Base-by-base conservation (phyloP, 345 rosid species). In the Sonneratia caseolaris region DNA sequence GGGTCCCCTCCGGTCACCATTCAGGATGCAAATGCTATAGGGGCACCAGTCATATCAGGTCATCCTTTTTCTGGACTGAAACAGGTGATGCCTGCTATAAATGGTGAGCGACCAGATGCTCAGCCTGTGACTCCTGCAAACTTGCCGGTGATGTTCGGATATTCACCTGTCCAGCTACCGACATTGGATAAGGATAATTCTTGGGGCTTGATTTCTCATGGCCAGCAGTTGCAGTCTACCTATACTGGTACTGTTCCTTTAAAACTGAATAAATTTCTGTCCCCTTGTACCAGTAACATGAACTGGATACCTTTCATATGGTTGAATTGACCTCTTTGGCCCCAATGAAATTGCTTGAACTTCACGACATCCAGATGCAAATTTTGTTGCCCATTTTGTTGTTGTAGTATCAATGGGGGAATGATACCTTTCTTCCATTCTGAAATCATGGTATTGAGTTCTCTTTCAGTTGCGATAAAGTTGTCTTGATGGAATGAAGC, bases 151-250 rank as follows among this genome's bases (percentile, higher is more conserved):
- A 81, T 82, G 82, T 90, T 92, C 37, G 98, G 98, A 69, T 92
- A 90, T 83, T 82, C 96, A 0, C 78, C 92, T 11, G 85, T 84
- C 71, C 98, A 92, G 77, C 94, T 92, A 74, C 99, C 99, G 24
- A 81, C 78, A 42, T 74, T 89, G 78, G 98, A 92, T 76, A 90
- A 90, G 81, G 93, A 95, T 64, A 82, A 85, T 75, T 83, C 97
- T 1, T 89, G 91, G 79, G 90, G 88, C n/a, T 66, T 82, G 74
- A 81, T 78, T 36, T 79, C 96, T 21, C 92, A 81, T 71, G 75
- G 79, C 75, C 87, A 83, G 62, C 86, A 79, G 38, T 69, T 86
- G 70, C 89, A 86, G 56, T 78, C 96, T 71, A 81, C 93, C 19
- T 84, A 77, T 66, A 68, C 82, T 5, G 83, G 88, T 47, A 86